Conservation (phyloP, 805 yeast genomes). For the Saturnispora serradocipensis region DNA sequence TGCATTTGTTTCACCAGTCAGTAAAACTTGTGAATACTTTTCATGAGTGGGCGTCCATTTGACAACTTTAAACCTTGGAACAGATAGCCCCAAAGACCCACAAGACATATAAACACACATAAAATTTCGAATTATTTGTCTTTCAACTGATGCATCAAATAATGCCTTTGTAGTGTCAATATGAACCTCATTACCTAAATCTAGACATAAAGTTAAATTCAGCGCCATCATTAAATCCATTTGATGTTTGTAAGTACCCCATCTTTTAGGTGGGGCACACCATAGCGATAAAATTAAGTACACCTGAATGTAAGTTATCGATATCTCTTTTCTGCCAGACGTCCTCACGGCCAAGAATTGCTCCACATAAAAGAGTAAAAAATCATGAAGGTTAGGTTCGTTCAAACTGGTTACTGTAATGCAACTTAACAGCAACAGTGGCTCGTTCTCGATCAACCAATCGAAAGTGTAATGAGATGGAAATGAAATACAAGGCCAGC, state of each 20-base stretch:
- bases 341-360: conserved; percentile 36
- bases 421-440: conserved; percentile 34
- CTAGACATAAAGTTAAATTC: conserved; percentile 40
- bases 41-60: conserved; percentile 39
- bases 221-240: conserved; percentile 38
- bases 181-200: conserved; percentile 32
- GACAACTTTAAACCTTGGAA: conserved; percentile 43
- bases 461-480: conserved; percentile 32
- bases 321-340: conserved; percentile 35
- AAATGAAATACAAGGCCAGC: conserved; percentile 41
- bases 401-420: conserved; percentile 41
- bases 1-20: conserved; percentile 30
- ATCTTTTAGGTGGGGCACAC: conserved; percentile 43
- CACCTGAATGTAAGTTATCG: conserved; percentile 33
- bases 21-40: conserved; percentile 26
- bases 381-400: conserved; percentile 34
- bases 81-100: conserved; percentile 41
- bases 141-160: conserved; percentile 24
- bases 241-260: conserved; percentile 47
- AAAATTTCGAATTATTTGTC: conserved; percentile 33
- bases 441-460: conserved; percentile 33
- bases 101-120: conserved; percentile 42
- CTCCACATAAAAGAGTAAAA: conserved; percentile 37
- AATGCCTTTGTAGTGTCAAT: conserved; percentile 22
- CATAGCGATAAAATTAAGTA: conserved; percentile 40